Evolutionary conservation across 306 rosid genomes (phyloP), one percentile per base, ranked within the genome.

Genomic region (Castanospermum australe): DNA sequence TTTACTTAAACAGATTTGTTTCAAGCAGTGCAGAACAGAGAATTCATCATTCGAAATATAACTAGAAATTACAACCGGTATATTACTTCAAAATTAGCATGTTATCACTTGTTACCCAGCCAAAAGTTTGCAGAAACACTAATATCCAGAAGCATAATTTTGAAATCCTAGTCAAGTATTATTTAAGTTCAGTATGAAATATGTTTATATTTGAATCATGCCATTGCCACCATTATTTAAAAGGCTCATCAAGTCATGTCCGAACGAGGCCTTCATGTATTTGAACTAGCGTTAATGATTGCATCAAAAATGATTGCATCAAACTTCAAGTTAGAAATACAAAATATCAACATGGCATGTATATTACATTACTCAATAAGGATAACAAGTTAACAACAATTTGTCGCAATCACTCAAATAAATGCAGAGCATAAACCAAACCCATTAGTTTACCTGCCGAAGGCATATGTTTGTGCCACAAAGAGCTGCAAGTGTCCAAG

Each of bases 401-500:
- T 24, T 64, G 60, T 71, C 73, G 54, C 25, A 63, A 47, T 56
- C 33, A 30, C 38, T 71, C 42, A 52, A 77, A 60, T 28, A 44
- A 78, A 67, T 9, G 67, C 71, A 78, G 52, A 69, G n/a, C 33
- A 63, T 38, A 44, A 62, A 67, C 17, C 57, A 67, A 67, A 36
- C 24, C 36, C 51, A 67, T 44, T 18, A 24, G 65, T 66, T 80
- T 81, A 88, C 99, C 99, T 95, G 99, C 17, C 99, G 91, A 65
- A 95, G 97, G 81, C 99, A 92, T 67, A 95, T 90, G 69, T 81
- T 92, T 12, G 99, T 95, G 33, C 92, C 99, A 76, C 87, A 90
- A 22, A 95, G 21, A 77, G 98, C 99, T 24, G 99, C 94, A 68
- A 94, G 92, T 22, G 92, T 77, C 98, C 98, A 92, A 60, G 95